Evolutionary conservation across 306 rosid genomes (phyloP), one percentile per base, ranked within the genome.

Genomic region (Begonia peltatifolia): DNA sequence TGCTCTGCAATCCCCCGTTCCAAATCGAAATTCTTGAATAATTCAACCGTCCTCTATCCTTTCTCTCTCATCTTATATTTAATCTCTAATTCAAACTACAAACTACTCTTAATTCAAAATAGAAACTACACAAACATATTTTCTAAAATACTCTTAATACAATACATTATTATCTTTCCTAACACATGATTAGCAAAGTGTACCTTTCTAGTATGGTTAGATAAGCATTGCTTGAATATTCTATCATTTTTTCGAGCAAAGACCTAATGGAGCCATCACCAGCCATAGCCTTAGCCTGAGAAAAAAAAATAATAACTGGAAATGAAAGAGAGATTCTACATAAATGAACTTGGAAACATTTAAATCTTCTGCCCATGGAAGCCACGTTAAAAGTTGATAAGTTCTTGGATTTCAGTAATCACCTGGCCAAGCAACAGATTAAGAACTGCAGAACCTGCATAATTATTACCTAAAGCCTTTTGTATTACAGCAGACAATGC

Each of bases 281-380:
- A 53, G 95, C 95, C 97, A 90, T 83, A 70, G 97, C 97, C 85
- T 85, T 90, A 62, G 95, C 97, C 97, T 90, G 67, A 18, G 75
- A 72, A 38, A 59, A 68, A 68, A 73, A 10, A 20, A 36, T 58
- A 53, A 52, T 46, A 52, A 52, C 50, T 3, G 51, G 38, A 30
- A 30, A 30, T 30, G 38, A 30, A 7, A 30, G 17, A 7, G 23
- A 11, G 15, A 47, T 23, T 51, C 23, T 25, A 23, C 9, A 41
- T 14, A 53, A 53, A 12, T 11, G 9, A 16, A 18, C 5, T 13
- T 13, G 17, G 51, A 47, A 47, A 17, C 15, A 47, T 47, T 11
- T 25, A 25, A 25, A 25, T 25, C 35, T 25, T 25, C 35, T 25
- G 16, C 17, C 51, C 51, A 13, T 47, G 51, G 51, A 47, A 47